Conservation (phyloP, 2,329 filamentous ascomycete genomes). For the Penicillium sp. region DNA sequence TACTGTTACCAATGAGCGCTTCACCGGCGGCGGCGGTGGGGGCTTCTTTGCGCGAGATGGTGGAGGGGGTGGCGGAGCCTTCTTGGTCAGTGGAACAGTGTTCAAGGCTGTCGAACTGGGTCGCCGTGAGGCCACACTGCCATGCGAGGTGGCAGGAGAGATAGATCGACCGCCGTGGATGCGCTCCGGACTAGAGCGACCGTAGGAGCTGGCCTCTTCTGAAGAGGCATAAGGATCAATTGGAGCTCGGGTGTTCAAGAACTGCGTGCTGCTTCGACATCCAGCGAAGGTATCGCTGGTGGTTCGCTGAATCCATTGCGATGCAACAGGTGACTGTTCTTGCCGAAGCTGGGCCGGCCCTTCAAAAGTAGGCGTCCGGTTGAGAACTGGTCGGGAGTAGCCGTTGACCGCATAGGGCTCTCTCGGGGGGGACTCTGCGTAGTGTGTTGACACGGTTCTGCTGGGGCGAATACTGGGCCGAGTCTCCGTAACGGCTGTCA, state of each 20-base stretch:
- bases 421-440: slow-evolving; percentile 37
- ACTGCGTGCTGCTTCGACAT: slow-evolving; percentile 47
- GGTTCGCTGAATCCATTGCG: slow-evolving; percentile 50
- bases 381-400: slow-evolving; percentile 48
- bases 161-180: slow-evolving; percentile 49
- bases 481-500: slow-evolving; percentile 46
- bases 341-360: slow-evolving; percentile 53
- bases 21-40: slow-evolving; percentile 63
- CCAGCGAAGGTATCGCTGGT: slow-evolving; percentile 55
- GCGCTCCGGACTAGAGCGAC: slow-evolving; percentile 49
- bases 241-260: slow-evolving; percentile 40
- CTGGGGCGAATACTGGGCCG: slow-evolving; percentile 55
- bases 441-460: slow-evolving; percentile 37
- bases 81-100: slow-evolving; percentile 42
- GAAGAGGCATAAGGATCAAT: slow-evolving; percentile 50
- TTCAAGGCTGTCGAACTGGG: slow-evolving; percentile 50
- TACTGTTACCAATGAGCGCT: slow-evolving; percentile 46
- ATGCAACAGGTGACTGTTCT: slow-evolving; percentile 50
- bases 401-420: slow-evolving; percentile 44
- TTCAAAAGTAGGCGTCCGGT: slow-evolving; percentile 59
- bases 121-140: slow-evolving; percentile 51
- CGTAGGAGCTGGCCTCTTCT: slow-evolving; percentile 52
- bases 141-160: slow-evolving; percentile 55
- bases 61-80: slow-evolving; percentile 62
- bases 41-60: slow-evolving; percentile 63